Evolutionary conservation across 257 asterid species (phyloP), one percentile per base, ranked within the genome.

Genomic region (Paulownia fortunei): DNA sequence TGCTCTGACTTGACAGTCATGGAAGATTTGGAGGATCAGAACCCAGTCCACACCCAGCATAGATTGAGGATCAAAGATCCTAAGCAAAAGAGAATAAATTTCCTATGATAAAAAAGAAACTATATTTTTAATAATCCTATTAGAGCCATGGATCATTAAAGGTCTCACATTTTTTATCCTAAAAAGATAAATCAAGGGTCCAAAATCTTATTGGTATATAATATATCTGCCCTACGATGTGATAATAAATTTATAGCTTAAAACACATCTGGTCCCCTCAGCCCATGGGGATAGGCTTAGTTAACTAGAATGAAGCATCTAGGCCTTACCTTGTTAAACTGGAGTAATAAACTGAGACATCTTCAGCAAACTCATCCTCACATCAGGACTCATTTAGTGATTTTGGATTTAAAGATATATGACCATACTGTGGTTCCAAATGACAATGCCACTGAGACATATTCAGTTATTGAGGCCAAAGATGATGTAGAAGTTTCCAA

Each of bases 1-100:
- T 3, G 56, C 41, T 30, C 64, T 21, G n/a, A 8, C 51, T 69
- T 49, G 60, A 37, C 16, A 23, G 59, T 72, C 9, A 13, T 15
- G 41, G 67, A 72, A 39, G 78, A 63, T 78, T 27, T 70, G 73
- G 52, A 70, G 82, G 37, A 61, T 61, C 67, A 23, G 42, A 34
- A 23, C 64, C 69, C 34, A 27, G 23, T 30, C n/a, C 6, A 58
- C 19, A 41, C 32, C 63, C 66, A 18, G 51, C 39, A 12, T 34
- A 10, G 24, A 44, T 16, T 71, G 76, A 54, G 19, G n/a, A 72
- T 51, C 1, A 21, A 8, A 72, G 23, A 51, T 4, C 36, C 36
- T 30, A 30, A 30, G 36, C 3, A 30, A 69, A 68, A 23, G 19
- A 12, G 9, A 67, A 15, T 21, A 46, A 46, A 69, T 47, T 12